Conservation (phyloP, 2,329 filamentous ascomycete species). For the Phoma sp. region DNA sequence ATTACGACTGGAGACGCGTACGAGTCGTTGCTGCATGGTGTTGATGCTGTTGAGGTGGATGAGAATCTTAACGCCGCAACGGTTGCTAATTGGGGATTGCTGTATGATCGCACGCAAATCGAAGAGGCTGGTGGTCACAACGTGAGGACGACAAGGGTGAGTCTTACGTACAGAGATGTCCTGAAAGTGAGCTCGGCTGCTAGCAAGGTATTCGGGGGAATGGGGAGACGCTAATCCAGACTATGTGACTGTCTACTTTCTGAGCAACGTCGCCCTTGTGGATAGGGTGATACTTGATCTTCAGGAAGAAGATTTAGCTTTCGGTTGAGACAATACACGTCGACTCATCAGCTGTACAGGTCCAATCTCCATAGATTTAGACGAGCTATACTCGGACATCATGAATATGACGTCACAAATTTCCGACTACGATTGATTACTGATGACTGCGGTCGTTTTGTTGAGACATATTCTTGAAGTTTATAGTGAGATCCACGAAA, state of each 20-base stretch:
- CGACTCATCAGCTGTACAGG: too few species aligned
- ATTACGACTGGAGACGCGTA: constrained; percentile 75
- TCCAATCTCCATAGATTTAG: too few species aligned
- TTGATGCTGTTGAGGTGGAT: constrained; percentile 70
- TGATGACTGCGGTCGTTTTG: too few species aligned
- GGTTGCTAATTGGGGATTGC: constrained; percentile 71
- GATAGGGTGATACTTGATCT: too few species aligned
- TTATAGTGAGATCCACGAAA: too few species aligned
- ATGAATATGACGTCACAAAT: too few species aligned
- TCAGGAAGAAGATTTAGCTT: too few species aligned
- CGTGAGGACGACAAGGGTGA: constrained; percentile 66
- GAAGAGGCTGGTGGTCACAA: constrained; percentile 59
- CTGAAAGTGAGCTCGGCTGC: constrained; percentile 52
- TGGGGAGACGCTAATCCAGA: not conserved
- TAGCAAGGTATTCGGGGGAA: constrained; percentile 36
- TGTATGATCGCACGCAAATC: constrained; percentile 58
- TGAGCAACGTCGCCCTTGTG: too few species aligned
- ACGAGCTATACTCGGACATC: too few species aligned
- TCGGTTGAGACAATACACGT: too few species aligned
- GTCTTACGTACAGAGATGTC: constrained; percentile 86
- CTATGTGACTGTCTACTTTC: not conserved
- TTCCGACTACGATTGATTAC: too few species aligned
- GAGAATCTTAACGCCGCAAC: constrained; percentile 64
- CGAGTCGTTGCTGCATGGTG: constrained; percentile 74
- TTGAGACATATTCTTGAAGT: too few species aligned